These are phyloP conservation scores for Astrocystis sublimbata DNA, from an alignment of 495 filamentous ascomycete genomes.

Conservation along the genomic window DNA sequence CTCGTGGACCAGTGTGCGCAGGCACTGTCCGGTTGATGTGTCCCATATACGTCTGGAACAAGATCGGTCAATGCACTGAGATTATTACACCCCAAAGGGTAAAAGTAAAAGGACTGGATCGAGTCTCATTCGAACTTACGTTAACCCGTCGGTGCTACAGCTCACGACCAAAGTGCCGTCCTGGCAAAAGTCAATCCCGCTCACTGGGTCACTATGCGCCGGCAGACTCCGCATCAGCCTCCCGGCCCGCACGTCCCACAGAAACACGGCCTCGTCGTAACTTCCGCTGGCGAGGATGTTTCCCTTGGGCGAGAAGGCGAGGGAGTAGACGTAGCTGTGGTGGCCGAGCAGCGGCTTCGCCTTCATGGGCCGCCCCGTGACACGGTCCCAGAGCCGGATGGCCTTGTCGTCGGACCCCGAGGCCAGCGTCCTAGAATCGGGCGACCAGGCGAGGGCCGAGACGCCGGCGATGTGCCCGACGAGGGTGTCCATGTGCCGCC, in stretches of 20 bases:
- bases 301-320: slow-evolving; percentile 93
- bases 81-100: too few species aligned
- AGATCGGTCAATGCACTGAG: background rate
- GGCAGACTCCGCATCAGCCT: slow-evolving; percentile 84
- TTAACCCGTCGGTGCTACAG: slow-evolving; percentile 87
- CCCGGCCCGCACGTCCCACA: slow-evolving; percentile 91
- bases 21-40: slow-evolving; percentile 90
- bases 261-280: slow-evolving; percentile 94
- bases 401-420: slow-evolving; percentile 95
- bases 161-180: slow-evolving; percentile 91
- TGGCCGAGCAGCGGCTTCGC: slow-evolving; percentile 75
- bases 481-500: slow-evolving; percentile 79
- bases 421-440: slow-evolving; percentile 80
- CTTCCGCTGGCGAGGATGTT: slow-evolving; percentile 93
- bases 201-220: slow-evolving; percentile 91
- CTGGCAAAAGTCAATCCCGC: slow-evolving; percentile 86
- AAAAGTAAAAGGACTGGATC: too few species aligned
- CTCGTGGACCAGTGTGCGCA: slow-evolving; percentile 92
- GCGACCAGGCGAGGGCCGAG: slow-evolving; percentile 86
- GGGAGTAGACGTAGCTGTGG: slow-evolving; percentile 91
- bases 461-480: slow-evolving; percentile 92
- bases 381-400: slow-evolving; percentile 87
- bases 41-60: slow-evolving; percentile 80
- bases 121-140: slow-evolving; percentile 47
- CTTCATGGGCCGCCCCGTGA: slow-evolving; percentile 65